These are phyloP conservation scores for Aspergillus ochraceoroseus DNA, from an alignment of 2,329 filamentous ascomycete species.

Conservation along the genomic window DNA sequence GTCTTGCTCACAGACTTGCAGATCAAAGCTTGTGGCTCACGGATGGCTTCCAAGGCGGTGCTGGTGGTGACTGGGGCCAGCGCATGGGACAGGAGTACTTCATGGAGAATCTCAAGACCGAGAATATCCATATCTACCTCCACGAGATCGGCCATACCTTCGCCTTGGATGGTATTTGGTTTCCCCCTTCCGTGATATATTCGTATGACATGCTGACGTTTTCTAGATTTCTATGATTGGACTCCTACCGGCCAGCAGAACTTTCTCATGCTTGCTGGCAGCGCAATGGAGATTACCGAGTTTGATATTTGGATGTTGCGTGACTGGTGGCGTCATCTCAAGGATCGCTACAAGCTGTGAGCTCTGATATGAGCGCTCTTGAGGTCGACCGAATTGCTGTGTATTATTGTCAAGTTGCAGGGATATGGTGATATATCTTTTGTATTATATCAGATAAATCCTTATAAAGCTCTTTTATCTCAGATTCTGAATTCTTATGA, in stretches of 20 bases:
- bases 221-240: conserved; percentile 20
- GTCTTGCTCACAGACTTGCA: neutral
- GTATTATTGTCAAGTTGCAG: too few species aligned
- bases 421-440: too few species aligned
- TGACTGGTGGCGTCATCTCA: conserved; percentile 20
- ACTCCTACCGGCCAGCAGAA: conserved; percentile 13
- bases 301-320: conserved; percentile 19
- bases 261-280: conserved; percentile 19
- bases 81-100: conserved; percentile 17
- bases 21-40: conserved; percentile 20
- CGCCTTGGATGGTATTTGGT: conserved; percentile 14
- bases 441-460: too few species aligned
- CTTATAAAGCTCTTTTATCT: too few species aligned
- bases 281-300: conserved; percentile 16
- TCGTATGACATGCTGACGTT: too few species aligned
- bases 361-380: too few species aligned
- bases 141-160: conserved; percentile 20
- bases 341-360: conserved; percentile 15
- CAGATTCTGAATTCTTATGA: too few species aligned
- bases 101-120: conserved; percentile 10
- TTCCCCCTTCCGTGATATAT: too few species aligned
- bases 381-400: too few species aligned
- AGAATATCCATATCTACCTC: conserved; percentile 18
- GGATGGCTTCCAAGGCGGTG: conserved; percentile 17
- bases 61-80: conserved; percentile 20